These are phyloP conservation scores for Thielaviopsis musarum DNA, from an alignment of 2,329 filamentous ascomycete genomes.

Conservation along the genomic window DNA sequence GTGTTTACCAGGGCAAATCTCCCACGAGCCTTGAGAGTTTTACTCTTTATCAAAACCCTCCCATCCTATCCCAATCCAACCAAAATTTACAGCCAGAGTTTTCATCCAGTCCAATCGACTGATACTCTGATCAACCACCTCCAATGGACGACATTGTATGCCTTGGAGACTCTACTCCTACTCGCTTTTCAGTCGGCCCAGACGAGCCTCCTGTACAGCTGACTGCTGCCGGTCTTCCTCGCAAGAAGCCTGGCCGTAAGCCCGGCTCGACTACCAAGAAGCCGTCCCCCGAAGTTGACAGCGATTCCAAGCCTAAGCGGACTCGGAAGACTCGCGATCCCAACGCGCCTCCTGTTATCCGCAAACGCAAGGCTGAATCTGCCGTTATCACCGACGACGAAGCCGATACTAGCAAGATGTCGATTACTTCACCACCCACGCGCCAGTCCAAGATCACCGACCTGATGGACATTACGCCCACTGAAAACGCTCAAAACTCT, in stretches of 20 bases:
- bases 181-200: constrained; percentile 17
- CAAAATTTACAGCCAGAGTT: constrained; percentile 12
- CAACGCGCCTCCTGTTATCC: constrained; percentile 35
- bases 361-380: constrained; percentile 36
- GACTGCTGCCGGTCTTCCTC: constrained; percentile 39
- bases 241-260: constrained; percentile 50
- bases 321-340: constrained; percentile 37
- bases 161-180: constrained; percentile 21
- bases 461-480: constrained; percentile 15
- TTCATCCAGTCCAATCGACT: constrained; percentile 18
- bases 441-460: constrained; percentile 27
- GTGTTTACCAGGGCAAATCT: no score
- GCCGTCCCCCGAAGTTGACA: constrained; percentile 21
- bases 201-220: constrained; percentile 29
- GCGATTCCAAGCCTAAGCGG: constrained; percentile 31
- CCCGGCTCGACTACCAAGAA: constrained; percentile 38
- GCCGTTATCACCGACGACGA: constrained; percentile 23
- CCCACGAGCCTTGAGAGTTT: constrained; percentile 2
- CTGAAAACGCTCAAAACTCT: constrained; percentile 11
- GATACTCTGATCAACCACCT: constrained; percentile 18
- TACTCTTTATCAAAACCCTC: constrained; percentile 19
- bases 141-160: constrained; percentile 34
- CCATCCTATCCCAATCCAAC: constrained; percentile 15
- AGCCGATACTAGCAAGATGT: constrained; percentile 21
- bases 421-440: constrained; percentile 16